Percentiles rank a stretch among this genome's conserved stretches.
phyloP scores from a whole-genome alignment of 805 yeast species.

The Zygosaccharomyces rouxii region DNA sequence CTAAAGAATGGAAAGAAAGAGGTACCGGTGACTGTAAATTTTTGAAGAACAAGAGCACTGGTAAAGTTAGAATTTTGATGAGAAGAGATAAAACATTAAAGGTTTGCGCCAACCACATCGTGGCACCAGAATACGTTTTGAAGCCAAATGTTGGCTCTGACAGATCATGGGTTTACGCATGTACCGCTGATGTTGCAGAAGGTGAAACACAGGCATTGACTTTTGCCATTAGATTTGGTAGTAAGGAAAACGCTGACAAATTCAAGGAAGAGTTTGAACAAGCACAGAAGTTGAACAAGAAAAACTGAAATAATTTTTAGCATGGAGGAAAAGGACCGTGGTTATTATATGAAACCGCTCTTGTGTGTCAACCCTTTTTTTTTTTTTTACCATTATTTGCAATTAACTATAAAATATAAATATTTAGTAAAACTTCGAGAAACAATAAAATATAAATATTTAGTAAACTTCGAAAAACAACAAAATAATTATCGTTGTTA shows the following conservation, averaged over 20 bases:
- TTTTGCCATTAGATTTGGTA: constrained; percentile 91
- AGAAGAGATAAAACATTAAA: constrained; percentile 98
- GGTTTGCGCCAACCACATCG: constrained; percentile 95
- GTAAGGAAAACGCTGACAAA: constrained; percentile 88
- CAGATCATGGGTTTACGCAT: constrained; percentile 96
- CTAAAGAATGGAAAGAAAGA: constrained; percentile 98
- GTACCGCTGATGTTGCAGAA: constrained; percentile 91
- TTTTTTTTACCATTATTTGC: not conserved
- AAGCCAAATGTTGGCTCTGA: constrained; percentile 95
- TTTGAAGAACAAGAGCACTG: constrained; percentile 77
- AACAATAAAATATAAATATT: not conserved
- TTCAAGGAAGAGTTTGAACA: constrained; percentile 89
- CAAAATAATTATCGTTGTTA: not conserved
- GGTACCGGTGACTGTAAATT: constrained; percentile 98
- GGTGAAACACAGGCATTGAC: constrained; percentile 96
- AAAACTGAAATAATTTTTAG: constrained; percentile 13
- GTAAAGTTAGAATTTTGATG: constrained; percentile 89
- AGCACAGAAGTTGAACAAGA: constrained; percentile 69
- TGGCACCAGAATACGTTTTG: constrained; percentile 74
- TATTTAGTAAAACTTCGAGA: not conserved
- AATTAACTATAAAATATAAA: not conserved
- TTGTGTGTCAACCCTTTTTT: constrained; percentile 1
- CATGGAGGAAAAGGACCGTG: not conserved
- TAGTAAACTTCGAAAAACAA: not conserved
- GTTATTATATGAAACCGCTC: not conserved